Evolutionary conservation across 2,329 filamentous ascomycete genomes (phyloP).

Genomic region (Graphilbum ipis-grandicollis): DNA sequence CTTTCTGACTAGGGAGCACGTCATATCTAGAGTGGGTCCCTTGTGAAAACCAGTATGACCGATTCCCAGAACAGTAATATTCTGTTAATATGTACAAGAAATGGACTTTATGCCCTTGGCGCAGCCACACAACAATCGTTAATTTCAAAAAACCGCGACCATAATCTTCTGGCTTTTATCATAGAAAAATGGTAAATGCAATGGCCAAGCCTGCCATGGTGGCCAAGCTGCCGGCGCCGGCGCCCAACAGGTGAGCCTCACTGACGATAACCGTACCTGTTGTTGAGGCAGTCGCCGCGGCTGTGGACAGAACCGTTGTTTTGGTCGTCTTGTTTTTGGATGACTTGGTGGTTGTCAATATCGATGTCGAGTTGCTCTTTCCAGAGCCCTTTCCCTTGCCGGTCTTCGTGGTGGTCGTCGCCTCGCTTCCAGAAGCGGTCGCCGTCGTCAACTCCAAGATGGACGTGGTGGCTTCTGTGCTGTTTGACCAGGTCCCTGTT

Average conservation of each 20-base stretch:
- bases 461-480: not conserved
- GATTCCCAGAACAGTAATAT: too few relatives aligned
- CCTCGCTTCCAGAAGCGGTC: not conserved
- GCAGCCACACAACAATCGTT: too few relatives aligned
- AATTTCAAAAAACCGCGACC: too few relatives aligned
- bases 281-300: conserved; percentile 1
- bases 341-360: not conserved
- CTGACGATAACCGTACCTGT: conserved; percentile 1
- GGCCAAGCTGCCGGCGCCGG: conserved; percentile 3
- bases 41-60: too few relatives aligned
- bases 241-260: conserved; percentile 1
- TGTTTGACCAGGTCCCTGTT: not conserved
- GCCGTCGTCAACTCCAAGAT: not conserved
- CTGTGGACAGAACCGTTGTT: not conserved
- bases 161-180: not conserved
- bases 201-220: conserved; percentile 6
- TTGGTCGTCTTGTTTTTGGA: not conserved
- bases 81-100: too few relatives aligned
- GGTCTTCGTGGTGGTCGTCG: not conserved
- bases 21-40: too few relatives aligned
- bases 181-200: not conserved
- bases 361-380: conserved; percentile 1
- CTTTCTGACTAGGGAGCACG: too few relatives aligned
- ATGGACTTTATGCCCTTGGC: too few relatives aligned
- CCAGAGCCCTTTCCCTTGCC: not conserved